phyloP scores from a whole-genome alignment of 2,329 filamentous ascomycete genomes.

The Sclerotinia spermophila region DNA sequence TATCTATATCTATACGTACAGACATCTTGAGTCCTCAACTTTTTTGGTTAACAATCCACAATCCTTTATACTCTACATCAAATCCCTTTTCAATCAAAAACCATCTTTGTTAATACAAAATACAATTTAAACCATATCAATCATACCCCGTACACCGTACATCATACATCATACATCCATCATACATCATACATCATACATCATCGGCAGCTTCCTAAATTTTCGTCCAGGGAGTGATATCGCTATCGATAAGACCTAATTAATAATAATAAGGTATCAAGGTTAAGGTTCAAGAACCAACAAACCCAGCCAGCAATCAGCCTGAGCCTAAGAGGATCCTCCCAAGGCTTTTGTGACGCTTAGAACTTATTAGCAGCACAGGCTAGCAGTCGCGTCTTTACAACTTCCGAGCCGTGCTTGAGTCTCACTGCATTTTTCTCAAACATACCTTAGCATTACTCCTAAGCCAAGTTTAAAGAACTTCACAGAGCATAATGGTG shows the following conservation, averaged over 20 bases:
- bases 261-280: background rate
- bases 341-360: background rate
- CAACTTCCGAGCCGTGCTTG: constrained; percentile 4
- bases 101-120: background rate
- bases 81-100: background rate
- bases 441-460: constrained; percentile 13
- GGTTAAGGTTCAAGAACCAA: background rate
- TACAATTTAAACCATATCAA: background rate
- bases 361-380: background rate
- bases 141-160: too few relatives aligned
- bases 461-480: background rate
- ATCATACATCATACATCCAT: too few relatives aligned
- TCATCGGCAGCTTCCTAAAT: constrained; percentile 1
- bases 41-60: background rate
- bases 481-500: constrained; percentile 5
- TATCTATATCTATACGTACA: too few relatives aligned
- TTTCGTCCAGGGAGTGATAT: background rate
- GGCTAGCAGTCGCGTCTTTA: constrained; percentile 6
- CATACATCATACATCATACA: background rate
- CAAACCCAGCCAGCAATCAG: background rate
- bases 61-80: background rate
- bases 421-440: constrained; percentile 14
- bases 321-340: background rate
- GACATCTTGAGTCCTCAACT: background rate
- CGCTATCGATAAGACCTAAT: background rate